Percentiles rank a stretch among this genome's conserved stretches.
Evolutionary conservation across 2,329 filamentous ascomycete genomes (phyloP).

Genomic region (Exophiala sp.): DNA sequence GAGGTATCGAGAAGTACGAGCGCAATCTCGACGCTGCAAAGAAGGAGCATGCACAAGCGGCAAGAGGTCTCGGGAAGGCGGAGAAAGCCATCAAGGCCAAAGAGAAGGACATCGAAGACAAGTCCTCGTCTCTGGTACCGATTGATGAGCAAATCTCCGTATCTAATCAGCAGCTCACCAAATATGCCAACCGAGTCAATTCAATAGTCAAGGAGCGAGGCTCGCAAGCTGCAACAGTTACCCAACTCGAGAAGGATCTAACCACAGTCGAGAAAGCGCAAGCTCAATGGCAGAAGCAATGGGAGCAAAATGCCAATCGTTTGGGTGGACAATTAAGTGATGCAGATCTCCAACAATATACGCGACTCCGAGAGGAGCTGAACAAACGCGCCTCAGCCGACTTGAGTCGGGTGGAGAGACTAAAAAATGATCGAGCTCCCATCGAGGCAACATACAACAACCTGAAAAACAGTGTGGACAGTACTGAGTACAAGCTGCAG

Average conservation of each 20-base stretch:
- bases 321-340: slow-evolving; percentile 83
- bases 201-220: slow-evolving; percentile 74
- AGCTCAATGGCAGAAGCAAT: slow-evolving; percentile 80
- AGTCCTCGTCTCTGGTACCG: slow-evolving; percentile 79
- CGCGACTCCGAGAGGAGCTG: slow-evolving; percentile 76
- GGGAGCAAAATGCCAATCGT: slow-evolving; percentile 77
- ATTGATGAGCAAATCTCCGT: slow-evolving; percentile 89
- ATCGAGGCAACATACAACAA: slow-evolving; percentile 89
- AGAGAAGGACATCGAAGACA: slow-evolving; percentile 82
- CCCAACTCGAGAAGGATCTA: slow-evolving; percentile 76
- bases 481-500: slow-evolving; percentile 67
- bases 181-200: slow-evolving; percentile 64
- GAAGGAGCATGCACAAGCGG: slow-evolving; percentile 74
- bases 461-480: slow-evolving; percentile 82
- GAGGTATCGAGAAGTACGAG: slow-evolving; percentile 82
- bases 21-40: slow-evolving; percentile 75
- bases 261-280: slow-evolving; percentile 85
- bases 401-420: slow-evolving; percentile 76
- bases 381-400: slow-evolving; percentile 77
- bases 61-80: slow-evolving; percentile 72
- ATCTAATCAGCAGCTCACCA: slow-evolving; percentile 66
- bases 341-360: slow-evolving; percentile 85
- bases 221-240: slow-evolving; percentile 63
- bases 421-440: slow-evolving; percentile 84
- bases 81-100: slow-evolving; percentile 82